Evolutionary conservation across 2,329 filamentous ascomycete genomes (phyloP).

Genomic region (Paracamarosporium sp.): DNA sequence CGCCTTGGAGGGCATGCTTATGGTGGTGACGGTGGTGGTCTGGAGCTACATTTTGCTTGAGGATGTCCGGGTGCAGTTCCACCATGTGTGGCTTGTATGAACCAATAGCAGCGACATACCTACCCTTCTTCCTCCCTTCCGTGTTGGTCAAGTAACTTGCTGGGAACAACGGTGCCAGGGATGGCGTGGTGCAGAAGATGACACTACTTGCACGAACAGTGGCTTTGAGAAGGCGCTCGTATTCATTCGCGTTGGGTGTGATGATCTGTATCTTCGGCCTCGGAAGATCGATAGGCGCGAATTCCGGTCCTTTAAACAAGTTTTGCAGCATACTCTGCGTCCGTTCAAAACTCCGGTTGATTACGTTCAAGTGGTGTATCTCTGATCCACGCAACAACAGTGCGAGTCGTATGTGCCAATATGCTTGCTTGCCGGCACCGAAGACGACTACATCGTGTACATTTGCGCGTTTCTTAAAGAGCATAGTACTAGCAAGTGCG

Average conservation of each 20-base stretch:
- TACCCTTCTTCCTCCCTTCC: slow-evolving; percentile 72
- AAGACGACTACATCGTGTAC: slow-evolving; percentile 84
- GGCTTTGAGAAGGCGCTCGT: slow-evolving; percentile 70
- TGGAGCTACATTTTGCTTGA: slow-evolving; percentile 67
- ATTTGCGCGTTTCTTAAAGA: slow-evolving; percentile 68
- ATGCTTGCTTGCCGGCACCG: slow-evolving; percentile 87
- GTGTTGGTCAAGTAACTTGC: slow-evolving; percentile 72
- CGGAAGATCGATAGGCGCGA: slow-evolving; percentile 24
- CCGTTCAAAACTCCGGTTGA: slow-evolving; percentile 74
- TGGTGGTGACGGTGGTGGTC: slow-evolving; percentile 68
- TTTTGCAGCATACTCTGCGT: slow-evolving; percentile 60
- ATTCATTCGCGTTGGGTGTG: slow-evolving; percentile 75
- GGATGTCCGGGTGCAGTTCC: slow-evolving; percentile 79
- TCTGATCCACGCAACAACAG: slow-evolving; percentile 73
- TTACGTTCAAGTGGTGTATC: slow-evolving; percentile 80
- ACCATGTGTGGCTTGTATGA: slow-evolving; percentile 77
- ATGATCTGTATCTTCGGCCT: slow-evolving; percentile 69
- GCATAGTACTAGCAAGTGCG: slow-evolving; percentile 67
- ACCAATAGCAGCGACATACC: slow-evolving; percentile 76
- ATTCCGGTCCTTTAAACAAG: slow-evolving; percentile 59
- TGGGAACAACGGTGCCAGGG: slow-evolving; percentile 76
- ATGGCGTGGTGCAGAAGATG: slow-evolving; percentile 89
- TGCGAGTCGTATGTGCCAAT: slow-evolving; percentile 90
- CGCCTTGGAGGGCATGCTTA: slow-evolving; percentile 65
- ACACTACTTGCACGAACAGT: slow-evolving; percentile 76